Conservation (phyloP, 768 basidiomycete species). For the Rubroboletus satanas region DNA sequence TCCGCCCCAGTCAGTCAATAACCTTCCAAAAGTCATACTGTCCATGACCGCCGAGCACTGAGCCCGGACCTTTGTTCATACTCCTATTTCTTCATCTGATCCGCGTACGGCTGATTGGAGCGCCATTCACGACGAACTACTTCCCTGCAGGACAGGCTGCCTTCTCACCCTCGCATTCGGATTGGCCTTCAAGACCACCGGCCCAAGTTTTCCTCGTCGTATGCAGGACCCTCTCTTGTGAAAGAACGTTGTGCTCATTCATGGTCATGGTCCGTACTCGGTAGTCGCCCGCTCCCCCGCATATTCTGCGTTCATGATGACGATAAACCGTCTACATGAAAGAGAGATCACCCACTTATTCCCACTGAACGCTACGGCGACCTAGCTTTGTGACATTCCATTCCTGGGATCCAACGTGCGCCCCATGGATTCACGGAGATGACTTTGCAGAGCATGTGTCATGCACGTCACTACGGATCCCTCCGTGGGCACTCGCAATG, state of each 20-base stretch:
- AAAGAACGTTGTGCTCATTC: not conserved
- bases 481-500: not conserved
- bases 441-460: conserved; percentile 10
- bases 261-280: not conserved
- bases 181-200: not conserved
- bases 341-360: conserved; percentile 18
- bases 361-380: conserved; percentile 14
- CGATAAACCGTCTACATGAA: conserved; percentile 11
- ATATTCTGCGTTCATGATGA: conserved; percentile 17
- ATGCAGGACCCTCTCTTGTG: not conserved
- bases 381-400: not conserved
- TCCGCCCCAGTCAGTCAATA: not conserved
- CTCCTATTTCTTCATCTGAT: conserved; percentile 19
- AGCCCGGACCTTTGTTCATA: conserved; percentile 8
- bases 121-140: conserved; percentile 1
- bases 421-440: conserved; percentile 23
- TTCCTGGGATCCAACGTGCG: not conserved
- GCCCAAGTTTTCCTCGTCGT: not conserved
- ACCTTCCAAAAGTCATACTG: not conserved
- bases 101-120: conserved; percentile 4
- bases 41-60: not conserved
- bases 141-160: conserved; percentile 4
- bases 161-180: not conserved
- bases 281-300: conserved; percentile 6
- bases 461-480: conserved; percentile 3